Evolutionary conservation across 495 filamentous ascomycete genomes (phyloP), one percentile per base, ranked within the genome.

Genomic region (Tricharina praecox): DNA sequence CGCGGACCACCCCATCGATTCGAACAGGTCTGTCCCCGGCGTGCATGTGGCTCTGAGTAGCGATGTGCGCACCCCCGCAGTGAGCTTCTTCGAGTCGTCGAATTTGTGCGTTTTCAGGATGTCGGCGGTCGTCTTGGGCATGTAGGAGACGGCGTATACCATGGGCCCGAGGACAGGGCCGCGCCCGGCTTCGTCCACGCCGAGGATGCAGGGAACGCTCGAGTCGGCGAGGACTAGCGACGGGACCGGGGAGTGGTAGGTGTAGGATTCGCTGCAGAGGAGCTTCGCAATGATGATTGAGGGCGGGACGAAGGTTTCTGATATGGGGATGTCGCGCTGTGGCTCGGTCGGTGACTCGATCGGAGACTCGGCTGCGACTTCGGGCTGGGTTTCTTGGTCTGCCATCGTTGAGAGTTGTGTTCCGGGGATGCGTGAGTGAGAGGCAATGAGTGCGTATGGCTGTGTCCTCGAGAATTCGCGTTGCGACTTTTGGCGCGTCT

Each of bases 141-240:
- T 83, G 2, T 85, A 93, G 47, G 96, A 77, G 10, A 79, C 65
- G 3, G 79, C 81, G 69, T 96, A 96, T 51, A 96, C 87, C 90
- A 97, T 97, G 9, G 90, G 88, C 1, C 90, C 90, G 3, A 97
- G 72, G 4, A 96, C 92, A 16, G 90, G 92, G 5, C 90, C 90
- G 50, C 90, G 77, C 39, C 90, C 90, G 48, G 90, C 90, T 71
- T 97, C 90, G 62, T 97, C 90, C 41, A 97, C 79, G 28, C 90
- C 90, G 15, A 97, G 71, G 24, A 81, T 77, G 52, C 78, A 67
- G 2, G 69, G 63, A 21, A 66, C 57, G 42, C 72, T 66, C 43
- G 63, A 57, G n/a, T 64, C 52, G 0, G 72, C 51, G 13, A 73
- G 65, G 38, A 74, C 63, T 10, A 65, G 47, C 0, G 74, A 66